Base-by-base conservation (phyloP, 352 stramenopile genomes). In the Pythium monospermum region DNA sequence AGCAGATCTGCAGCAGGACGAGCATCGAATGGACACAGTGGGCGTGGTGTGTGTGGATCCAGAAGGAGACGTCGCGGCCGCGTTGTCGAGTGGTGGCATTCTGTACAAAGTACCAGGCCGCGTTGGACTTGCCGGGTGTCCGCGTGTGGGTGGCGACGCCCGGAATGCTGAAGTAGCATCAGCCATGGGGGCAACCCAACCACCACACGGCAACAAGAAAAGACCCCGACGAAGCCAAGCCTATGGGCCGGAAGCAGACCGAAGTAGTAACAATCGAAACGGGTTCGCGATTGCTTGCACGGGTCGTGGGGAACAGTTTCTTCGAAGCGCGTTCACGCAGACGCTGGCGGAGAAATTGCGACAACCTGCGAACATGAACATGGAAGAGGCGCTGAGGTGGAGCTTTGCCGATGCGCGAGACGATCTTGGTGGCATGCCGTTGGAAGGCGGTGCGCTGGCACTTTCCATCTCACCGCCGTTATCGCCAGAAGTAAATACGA, bases 241-340 rank as follows among this genome's bases (percentile, higher is more conserved):
- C 21, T 6, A 18, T 49, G 43, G 49, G 26, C 31, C 30, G 13
- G 13, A 45, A 41, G 40, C 12, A 27, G 4, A 22, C n/a, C n/a
- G 13, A 35, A 27, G 33, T 4, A 27, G 8, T 11, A 23, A 22
- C 5, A 3, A 35, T 31, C 59, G 50, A 10, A 81, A 75, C 40
- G 62, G 68, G 1, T 81, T 71, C 50, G 77, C 73, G 6, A 49
- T 87, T 31, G 73, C 73, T 2, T 82, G 71, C 36, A 78, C 76
- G 0, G 79, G 79, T 12, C 65, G 79, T 33, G 79, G 79, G n/a
- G 79, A 90, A 52, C 75, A 87, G 6, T 84, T 90, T 26, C 60
- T 86, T 8, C 73, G 69, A n/a, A 74, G 49, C 27, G 57, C 64
- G 3, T 69, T 87, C 15, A 53, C 75, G 6, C 26, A 46, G 2